Evolutionary conservation across 2,329 filamentous ascomycete species (phyloP).

Genomic region (Penicillium psychrosexuale): DNA sequence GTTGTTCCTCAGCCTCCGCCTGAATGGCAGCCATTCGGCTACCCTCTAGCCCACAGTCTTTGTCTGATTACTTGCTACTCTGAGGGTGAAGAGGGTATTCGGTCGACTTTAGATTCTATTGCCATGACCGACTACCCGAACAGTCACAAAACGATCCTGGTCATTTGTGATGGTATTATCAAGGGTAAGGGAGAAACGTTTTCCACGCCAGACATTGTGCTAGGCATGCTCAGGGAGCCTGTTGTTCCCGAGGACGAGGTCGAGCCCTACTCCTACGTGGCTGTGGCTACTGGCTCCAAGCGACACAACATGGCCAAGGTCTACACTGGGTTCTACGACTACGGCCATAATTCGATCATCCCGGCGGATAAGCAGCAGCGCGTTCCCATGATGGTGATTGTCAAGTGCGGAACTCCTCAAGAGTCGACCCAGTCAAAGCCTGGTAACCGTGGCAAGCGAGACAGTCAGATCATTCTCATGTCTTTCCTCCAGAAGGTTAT

Average conservation of each 20-base stretch:
- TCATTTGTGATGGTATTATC: conserved; percentile 96
- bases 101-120: conserved; percentile 92
- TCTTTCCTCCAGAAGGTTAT: conserved; percentile 99
- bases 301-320: conserved; percentile 99
- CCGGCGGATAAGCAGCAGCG: conserved; percentile 86
- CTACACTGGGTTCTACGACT: conserved; percentile 97
- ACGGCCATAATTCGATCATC: conserved; percentile 75
- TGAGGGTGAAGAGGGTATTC: conserved; percentile 86
- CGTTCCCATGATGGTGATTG: conserved; percentile 94
- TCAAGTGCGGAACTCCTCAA: conserved; percentile 91
- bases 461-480: conserved; percentile 99
- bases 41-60: conserved; percentile 87
- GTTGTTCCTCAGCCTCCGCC: conserved; percentile 94
- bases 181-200: conserved; percentile 86
- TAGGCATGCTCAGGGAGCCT: conserved; percentile 94
- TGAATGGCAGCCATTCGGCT: conserved; percentile 97
- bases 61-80: conserved; percentile 97
- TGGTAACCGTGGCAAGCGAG: conserved; percentile 95
- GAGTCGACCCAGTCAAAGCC: conserved; percentile 80
- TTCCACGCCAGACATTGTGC: conserved; percentile 83
- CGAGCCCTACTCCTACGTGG: conserved; percentile 89
- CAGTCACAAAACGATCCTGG: conserved; percentile 94
- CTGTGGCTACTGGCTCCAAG: conserved; percentile 91
- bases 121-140: conserved; percentile 98
- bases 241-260: conserved; percentile 77